Evolutionary conservation across 75 land plant genomes (phyloP), one percentile per base, ranked within the genome.

Genomic region (Pinus albicaulis): DNA sequence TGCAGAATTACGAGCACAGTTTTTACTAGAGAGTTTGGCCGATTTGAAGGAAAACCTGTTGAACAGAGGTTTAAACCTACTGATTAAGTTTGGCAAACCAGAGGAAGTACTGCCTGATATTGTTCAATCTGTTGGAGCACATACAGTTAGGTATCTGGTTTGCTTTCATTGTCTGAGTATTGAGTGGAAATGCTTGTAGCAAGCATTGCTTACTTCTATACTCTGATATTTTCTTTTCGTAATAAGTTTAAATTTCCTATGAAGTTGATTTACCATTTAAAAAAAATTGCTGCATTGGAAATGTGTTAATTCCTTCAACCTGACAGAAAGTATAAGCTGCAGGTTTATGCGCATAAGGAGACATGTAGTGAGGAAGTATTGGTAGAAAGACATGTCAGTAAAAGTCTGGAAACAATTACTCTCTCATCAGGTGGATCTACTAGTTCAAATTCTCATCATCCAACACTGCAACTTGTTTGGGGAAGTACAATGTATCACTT

Each of bases 281-380:
- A 36, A 36, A 53, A 19, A 10, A 13, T 73, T 60, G n/a, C 16
- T 41, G 36, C 8, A 20, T 34, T 20, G 20, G 16, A 38, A 68
- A 68, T 2, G 1, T n/a, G 20, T 20, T n/a, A 16, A 26, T 22
- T 26, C 3, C 19, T 65, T n/a, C 22, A 12, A 41, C n/a, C 55
- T 72, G 36, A 66, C 74, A 38, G 19, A 73, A 28, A 36, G 11
- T 68, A 12, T 52, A 73, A 62, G 7, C 4, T 73, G 77, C 84
- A 98, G 99, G 95, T 98, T 25, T 98, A 84, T 89, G 98, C 94
- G 17, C 98, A 98, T 23, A 92, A 91, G 66, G 99, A 98, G 61
- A 95, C 98, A 6, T 95, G 98, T 78, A 91, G 87, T 74, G 99
- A 98, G 85, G 99, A 98, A 86, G 75, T 91, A 41, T 59, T 69